phyloP scores from a whole-genome alignment of 2,329 filamentous ascomycete genomes.

The Lachnellula hyalina region DNA sequence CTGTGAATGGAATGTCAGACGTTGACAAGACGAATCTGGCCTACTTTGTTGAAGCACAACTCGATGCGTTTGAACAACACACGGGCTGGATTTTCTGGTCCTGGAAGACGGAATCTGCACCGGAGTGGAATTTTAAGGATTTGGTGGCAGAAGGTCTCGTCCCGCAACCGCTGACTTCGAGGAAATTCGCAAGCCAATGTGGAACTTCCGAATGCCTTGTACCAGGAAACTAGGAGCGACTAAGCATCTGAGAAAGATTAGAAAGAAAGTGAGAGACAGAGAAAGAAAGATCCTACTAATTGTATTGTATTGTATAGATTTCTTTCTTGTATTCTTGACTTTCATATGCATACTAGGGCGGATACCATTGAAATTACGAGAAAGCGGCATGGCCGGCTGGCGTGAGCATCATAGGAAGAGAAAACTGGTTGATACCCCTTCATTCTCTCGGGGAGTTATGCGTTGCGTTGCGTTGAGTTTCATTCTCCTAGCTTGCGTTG shows the following conservation, averaged over 20 bases:
- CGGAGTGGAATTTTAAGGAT: slow-evolving; percentile 38
- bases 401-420: background rate
- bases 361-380: background rate
- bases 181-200: slow-evolving; percentile 27
- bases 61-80: slow-evolving; percentile 38
- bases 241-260: background rate
- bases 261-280: no score
- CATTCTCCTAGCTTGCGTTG: background rate
- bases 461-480: background rate
- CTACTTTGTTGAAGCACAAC: slow-evolving; percentile 39
- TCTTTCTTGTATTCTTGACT: no score
- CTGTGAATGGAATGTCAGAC: slow-evolving; percentile 32
- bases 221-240: slow-evolving; percentile 20
- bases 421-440: slow-evolving; percentile 9
- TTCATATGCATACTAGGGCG: background rate
- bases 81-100: slow-evolving; percentile 39
- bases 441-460: slow-evolving; percentile 16
- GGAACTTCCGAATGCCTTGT: slow-evolving; percentile 23
- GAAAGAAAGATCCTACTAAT: no score
- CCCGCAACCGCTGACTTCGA: slow-evolving; percentile 33
- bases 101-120: slow-evolving; percentile 39
- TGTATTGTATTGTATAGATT: no score
- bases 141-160: slow-evolving; percentile 36
- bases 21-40: slow-evolving; percentile 33
- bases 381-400: background rate